Percentiles rank a stretch among this genome's conserved stretches.
phyloP scores from a whole-genome alignment of 495 filamentous ascomycete genomes.

The Copromyces sp. region DNA sequence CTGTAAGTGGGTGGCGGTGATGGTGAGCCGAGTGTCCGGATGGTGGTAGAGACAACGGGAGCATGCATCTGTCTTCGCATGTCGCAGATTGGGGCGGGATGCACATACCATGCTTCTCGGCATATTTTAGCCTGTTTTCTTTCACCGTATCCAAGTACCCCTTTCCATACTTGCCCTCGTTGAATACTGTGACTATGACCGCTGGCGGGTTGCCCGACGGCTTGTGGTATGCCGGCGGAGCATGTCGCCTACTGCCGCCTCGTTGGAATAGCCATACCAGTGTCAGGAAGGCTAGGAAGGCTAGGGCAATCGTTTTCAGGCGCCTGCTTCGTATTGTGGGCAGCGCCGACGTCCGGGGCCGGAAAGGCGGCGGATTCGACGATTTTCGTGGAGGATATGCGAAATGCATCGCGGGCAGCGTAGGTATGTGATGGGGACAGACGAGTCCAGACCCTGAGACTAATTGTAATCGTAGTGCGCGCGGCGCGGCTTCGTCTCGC shows the following conservation, averaged over 20 bases:
- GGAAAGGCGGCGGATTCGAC: slow-evolving; percentile 54
- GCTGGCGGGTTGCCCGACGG: slow-evolving; percentile 60
- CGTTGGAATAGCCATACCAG: slow-evolving; percentile 55
- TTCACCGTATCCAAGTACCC: slow-evolving; percentile 60
- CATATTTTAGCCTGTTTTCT: slow-evolving; percentile 80
- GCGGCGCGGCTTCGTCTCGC: neutral
- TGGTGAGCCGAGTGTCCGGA: neutral
- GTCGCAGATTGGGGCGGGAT: slow-evolving; percentile 1
- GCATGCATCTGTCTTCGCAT: neutral
- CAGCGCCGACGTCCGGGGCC: slow-evolving; percentile 48
- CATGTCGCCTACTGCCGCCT: slow-evolving; percentile 27
- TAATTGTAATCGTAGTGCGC: neutral
- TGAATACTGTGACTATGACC: slow-evolving; percentile 81
- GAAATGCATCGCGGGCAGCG: slow-evolving; percentile 63
- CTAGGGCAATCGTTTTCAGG: slow-evolving; percentile 50
- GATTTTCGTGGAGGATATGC: slow-evolving; percentile 78
- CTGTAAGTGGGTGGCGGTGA: slow-evolving; percentile 31
- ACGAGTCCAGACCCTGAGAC: neutral
- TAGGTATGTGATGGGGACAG: neutral
- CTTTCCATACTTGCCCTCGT: slow-evolving; percentile 49
- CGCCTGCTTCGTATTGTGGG: slow-evolving; percentile 55
- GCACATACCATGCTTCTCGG: slow-evolving; percentile 72
- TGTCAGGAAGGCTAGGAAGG: slow-evolving; percentile 44
- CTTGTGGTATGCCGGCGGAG: slow-evolving; percentile 9
- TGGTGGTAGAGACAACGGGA: neutral